These are phyloP conservation scores for Zymoseptoria passerinii DNA, from an alignment of 2,329 filamentous ascomycete genomes.

Conservation along the genomic window DNA sequence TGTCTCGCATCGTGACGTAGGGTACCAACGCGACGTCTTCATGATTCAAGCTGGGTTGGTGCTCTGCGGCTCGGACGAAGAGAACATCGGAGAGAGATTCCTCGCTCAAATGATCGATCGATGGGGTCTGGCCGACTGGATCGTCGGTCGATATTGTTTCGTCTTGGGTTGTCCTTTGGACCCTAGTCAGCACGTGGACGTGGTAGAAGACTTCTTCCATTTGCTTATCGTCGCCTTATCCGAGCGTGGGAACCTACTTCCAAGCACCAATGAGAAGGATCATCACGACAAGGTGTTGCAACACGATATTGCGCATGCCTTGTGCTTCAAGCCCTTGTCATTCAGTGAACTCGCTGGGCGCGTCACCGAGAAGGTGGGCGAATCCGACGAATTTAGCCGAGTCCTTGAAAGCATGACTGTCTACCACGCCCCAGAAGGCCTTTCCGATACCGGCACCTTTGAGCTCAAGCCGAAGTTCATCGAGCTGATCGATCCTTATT, in stretches of 20 bases:
- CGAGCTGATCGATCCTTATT: constrained; percentile 87
- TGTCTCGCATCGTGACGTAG: constrained; percentile 80
- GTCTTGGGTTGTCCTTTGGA: constrained; percentile 51
- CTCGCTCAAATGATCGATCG: constrained; percentile 85
- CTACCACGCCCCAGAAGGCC: constrained; percentile 81
- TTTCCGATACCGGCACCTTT: constrained; percentile 89
- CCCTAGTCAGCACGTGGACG: constrained; percentile 66
- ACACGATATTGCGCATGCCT: constrained; percentile 81
- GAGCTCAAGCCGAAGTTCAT: constrained; percentile 81
- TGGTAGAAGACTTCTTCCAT: constrained; percentile 93
- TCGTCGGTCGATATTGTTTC: constrained; percentile 70
- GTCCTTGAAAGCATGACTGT: constrained; percentile 80
- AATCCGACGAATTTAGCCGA: constrained; percentile 78
- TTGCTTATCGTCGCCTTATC: constrained; percentile 84
- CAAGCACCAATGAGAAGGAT: constrained; percentile 57
- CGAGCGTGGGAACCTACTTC: constrained; percentile 73
- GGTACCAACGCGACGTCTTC: constrained; percentile 91
- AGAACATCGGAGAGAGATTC: constrained; percentile 42
- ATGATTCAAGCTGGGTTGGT: constrained; percentile 86
- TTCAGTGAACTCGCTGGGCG: constrained; percentile 86
- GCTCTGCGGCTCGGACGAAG: constrained; percentile 67
- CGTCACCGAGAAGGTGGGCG: constrained; percentile 79
- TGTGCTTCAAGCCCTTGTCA: constrained; percentile 93
- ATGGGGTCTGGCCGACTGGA: constrained; percentile 81
- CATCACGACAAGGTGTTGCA: constrained; percentile 62